phyloP scores from a whole-genome alignment of 106 monocot species.

The Allium fistulosum region DNA sequence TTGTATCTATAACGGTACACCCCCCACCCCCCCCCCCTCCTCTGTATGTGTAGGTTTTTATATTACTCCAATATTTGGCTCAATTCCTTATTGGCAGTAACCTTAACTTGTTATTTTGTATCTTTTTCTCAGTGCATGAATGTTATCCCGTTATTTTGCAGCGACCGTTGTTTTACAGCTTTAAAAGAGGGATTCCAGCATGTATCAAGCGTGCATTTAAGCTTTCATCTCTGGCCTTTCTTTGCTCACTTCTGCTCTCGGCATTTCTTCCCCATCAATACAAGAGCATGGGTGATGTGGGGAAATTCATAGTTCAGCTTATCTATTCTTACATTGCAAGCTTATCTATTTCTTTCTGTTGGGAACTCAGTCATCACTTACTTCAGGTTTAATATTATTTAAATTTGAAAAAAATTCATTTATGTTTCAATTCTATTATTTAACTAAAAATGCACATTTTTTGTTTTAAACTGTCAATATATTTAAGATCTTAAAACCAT shows the following conservation, averaged over 20 bases:
- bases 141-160: constrained; percentile 18
- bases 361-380: constrained; percentile 84
- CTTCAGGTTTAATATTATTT: constrained; percentile 50
- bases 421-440: too few species aligned
- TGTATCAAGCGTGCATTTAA: constrained; percentile 54
- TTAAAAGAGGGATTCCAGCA: constrained; percentile 65
- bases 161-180: constrained; percentile 92
- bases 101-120: not conserved
- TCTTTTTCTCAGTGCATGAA: constrained; percentile 1
- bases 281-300: constrained; percentile 28
- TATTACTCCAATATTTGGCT: constrained; percentile 85
- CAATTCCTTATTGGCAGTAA: not conserved
- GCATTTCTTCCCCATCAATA: constrained; percentile 42
- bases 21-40: too few species aligned
- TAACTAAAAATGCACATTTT: too few species aligned
- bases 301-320: constrained; percentile 33
- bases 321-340: constrained; percentile 43
- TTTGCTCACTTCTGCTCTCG: constrained; percentile 38
- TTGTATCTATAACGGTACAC: too few species aligned
- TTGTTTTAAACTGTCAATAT: too few species aligned
- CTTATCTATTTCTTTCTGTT: constrained; percentile 52
- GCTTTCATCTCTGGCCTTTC: constrained; percentile 47
- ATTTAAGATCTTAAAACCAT: not conserved
- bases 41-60: constrained; percentile 34
- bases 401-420: too few species aligned